These are phyloP conservation scores for Pestalotiopsis fici DNA, from an alignment of 2,329 filamentous ascomycete genomes.

Conservation along the genomic window DNA sequence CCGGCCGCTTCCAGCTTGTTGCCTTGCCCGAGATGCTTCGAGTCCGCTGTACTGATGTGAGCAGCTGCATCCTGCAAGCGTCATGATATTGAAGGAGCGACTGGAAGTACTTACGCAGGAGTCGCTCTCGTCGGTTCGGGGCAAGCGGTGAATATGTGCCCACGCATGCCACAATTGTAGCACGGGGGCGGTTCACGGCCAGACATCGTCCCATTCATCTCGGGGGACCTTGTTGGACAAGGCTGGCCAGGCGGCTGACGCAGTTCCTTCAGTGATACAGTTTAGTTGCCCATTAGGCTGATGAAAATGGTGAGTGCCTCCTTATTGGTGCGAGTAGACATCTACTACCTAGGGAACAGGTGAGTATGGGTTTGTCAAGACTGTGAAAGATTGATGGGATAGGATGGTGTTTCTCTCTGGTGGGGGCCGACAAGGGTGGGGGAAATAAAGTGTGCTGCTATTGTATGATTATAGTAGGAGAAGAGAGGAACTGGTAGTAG, in stretches of 20 bases:
- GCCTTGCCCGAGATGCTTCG: conserved; percentile 23
- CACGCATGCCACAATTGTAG: conserved; percentile 33
- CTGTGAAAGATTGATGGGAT: not conserved
- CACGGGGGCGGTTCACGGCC: conserved; percentile 27
- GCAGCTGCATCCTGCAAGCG: not conserved
- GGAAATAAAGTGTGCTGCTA: not conserved
- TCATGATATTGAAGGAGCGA: not conserved
- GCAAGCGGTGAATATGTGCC: conserved; percentile 32
- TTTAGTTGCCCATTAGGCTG: not conserved
- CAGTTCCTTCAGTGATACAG: not conserved
- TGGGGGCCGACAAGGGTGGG: not conserved
- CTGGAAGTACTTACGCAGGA: conserved; percentile 28
- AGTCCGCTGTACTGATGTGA: conserved; percentile 23
- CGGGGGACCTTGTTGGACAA: not conserved
- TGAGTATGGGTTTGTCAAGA: not conserved
- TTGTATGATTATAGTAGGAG: not conserved
- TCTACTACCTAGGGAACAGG: not conserved
- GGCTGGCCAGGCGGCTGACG: not conserved
- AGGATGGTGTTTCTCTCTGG: not conserved
- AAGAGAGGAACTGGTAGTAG: not conserved
- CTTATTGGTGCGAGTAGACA: not conserved
- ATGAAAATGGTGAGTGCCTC: too few species aligned
- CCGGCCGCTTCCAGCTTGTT: conserved; percentile 21
- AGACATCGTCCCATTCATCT: conserved; percentile 26
- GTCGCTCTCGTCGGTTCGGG: conserved; percentile 31